Percentiles rank a stretch among this genome's conserved stretches.
Conservation (phyloP, 441 rosid genomes). For the Syzygium malaccense region DNA sequence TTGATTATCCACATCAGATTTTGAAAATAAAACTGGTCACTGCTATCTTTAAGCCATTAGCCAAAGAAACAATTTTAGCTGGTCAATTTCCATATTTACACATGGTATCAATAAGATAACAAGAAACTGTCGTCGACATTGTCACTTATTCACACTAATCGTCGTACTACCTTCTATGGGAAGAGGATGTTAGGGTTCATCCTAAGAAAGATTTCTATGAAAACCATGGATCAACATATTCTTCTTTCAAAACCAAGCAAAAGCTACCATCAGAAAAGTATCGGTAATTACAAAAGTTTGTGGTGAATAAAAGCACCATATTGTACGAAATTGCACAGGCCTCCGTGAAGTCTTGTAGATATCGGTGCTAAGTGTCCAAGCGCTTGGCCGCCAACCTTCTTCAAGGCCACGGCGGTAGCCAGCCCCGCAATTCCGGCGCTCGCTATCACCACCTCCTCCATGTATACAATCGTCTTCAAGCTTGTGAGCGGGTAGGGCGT, state of each 20-base stretch:
- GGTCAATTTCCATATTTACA: neutral
- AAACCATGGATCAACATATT: neutral
- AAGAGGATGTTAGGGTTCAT: neutral
- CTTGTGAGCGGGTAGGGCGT: neutral
- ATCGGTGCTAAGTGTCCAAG: slow-evolving; percentile 21
- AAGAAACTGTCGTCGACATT: neutral
- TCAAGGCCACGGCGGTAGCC: slow-evolving; percentile 27
- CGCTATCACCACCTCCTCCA: slow-evolving; percentile 29
- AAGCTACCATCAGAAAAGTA: neutral
- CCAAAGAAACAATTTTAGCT: neutral
- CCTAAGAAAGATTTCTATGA: neutral
- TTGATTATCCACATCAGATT: neutral
- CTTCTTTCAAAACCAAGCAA: neutral
- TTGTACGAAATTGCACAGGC: too few relatives aligned
- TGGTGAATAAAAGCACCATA: neutral
- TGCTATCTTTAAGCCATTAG: neutral
- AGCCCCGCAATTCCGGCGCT: slow-evolving; percentile 35
- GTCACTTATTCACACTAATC: neutral
- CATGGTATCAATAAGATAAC: neutral
- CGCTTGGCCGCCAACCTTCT: slow-evolving; percentile 23
- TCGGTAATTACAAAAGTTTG: neutral
- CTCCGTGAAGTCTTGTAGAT: too few relatives aligned
- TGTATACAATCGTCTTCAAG: neutral
- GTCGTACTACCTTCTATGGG: neutral
- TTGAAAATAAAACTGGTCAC: neutral